Percentiles rank a stretch among this genome's conserved stretches.
phyloP scores from a whole-genome alignment of 495 filamentous ascomycete species.

The Aspergillus nanangensis region DNA sequence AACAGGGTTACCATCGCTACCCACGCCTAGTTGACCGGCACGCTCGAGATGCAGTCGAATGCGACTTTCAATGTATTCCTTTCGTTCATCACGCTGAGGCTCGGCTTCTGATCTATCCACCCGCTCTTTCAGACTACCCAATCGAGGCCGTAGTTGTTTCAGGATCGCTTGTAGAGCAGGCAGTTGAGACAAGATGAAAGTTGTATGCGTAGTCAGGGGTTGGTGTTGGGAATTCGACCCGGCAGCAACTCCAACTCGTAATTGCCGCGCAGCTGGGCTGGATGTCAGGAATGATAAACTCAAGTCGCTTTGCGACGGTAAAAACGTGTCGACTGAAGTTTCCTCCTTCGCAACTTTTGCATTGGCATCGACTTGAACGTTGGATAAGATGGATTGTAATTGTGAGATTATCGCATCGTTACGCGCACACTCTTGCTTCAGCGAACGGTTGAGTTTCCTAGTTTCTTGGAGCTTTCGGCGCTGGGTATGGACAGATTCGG shows the following conservation, averaged over 20 bases:
- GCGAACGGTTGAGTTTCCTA: slow-evolving; percentile 67
- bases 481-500: slow-evolving; percentile 62
- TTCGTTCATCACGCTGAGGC: slow-evolving; percentile 49
- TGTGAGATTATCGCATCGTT: slow-evolving; percentile 70
- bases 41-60: slow-evolving; percentile 45
- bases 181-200: slow-evolving; percentile 77
- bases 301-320: slow-evolving; percentile 20
- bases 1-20: slow-evolving; percentile 31
- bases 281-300: slow-evolving; percentile 52
- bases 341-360: slow-evolving; percentile 23
- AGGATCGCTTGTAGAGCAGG: slow-evolving; percentile 68
- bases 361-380: slow-evolving; percentile 23
- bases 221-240: slow-evolving; percentile 33
- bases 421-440: slow-evolving; percentile 68
- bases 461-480: slow-evolving; percentile 78
- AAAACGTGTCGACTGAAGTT: slow-evolving; percentile 9
- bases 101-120: slow-evolving; percentile 29
- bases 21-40: slow-evolving; percentile 36
- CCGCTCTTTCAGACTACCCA: slow-evolving; percentile 46
- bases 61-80: slow-evolving; percentile 73
- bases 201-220: slow-evolving; percentile 66
- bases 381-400: slow-evolving; percentile 52
- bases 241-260: slow-evolving; percentile 39
- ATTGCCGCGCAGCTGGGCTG: slow-evolving; percentile 36
- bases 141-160: slow-evolving; percentile 54